These are phyloP conservation scores for Colletotrichum australisinense DNA, from an alignment of 2,329 filamentous ascomycete genomes.

Conservation along the genomic window DNA sequence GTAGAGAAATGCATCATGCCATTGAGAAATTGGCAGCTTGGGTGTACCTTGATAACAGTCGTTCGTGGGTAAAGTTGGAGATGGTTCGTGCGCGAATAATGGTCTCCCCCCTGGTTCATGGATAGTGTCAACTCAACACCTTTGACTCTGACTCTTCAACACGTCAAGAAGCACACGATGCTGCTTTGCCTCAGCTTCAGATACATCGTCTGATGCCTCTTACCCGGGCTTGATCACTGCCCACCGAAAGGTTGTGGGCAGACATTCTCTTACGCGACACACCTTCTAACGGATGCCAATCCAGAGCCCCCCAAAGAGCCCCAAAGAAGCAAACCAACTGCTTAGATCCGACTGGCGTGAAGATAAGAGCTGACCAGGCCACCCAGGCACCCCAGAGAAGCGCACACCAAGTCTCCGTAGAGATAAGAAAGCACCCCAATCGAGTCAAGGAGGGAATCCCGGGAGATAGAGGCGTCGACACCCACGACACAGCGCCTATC, in stretches of 20 bases:
- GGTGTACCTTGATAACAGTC: neutral
- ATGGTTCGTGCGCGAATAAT: neutral
- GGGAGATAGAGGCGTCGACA: conserved; percentile 14
- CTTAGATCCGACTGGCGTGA: neutral
- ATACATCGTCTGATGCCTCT: neutral
- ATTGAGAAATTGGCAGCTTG: neutral
- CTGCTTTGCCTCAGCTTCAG: neutral
- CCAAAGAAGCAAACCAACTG: neutral
- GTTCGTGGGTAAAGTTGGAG: neutral
- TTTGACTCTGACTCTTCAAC: neutral
- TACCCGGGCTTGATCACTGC: neutral
- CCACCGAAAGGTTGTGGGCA: conserved; percentile 5
- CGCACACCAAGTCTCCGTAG: conserved; percentile 4
- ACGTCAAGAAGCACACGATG: neutral
- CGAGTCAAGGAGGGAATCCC: conserved; percentile 2
- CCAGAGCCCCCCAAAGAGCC: neutral
- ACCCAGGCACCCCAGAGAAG: neutral
- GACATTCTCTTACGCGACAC: neutral
- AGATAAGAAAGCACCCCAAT: conserved; percentile 29
- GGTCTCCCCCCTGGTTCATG: neutral
- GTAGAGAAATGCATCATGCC: neutral
- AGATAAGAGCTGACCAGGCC: conserved; percentile 23
- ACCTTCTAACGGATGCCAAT: neutral
- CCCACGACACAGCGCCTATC: neutral
- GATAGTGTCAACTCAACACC: neutral